A percentile compares a stretch with the other conserved stretches of the same genome.
Conservation (phyloP, 495 filamentous ascomycete species). For the Haplographium delicatum region DNA sequence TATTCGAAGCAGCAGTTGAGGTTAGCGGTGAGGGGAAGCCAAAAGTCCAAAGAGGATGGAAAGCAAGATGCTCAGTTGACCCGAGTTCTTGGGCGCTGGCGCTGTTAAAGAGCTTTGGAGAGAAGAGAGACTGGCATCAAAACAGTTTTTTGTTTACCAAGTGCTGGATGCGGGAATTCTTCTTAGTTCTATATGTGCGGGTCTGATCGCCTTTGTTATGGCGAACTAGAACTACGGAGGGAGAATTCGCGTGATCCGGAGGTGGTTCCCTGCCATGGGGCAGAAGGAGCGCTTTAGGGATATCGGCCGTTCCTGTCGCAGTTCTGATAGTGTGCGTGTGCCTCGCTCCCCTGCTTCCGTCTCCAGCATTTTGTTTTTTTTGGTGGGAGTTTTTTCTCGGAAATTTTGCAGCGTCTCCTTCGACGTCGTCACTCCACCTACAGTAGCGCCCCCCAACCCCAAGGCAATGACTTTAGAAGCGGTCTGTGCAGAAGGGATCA, state of each 20-base stretch:
- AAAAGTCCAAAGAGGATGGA: too few relatives aligned
- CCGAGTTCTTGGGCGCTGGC: too few relatives aligned
- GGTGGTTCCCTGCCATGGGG: not conserved
- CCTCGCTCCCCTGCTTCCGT: not conserved
- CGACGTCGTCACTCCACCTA: not conserved
- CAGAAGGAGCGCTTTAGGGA: not conserved
- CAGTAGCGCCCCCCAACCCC: not conserved
- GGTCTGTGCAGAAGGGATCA: slow-evolving; percentile 20
- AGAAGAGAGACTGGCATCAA: too few relatives aligned
- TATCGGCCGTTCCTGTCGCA: not conserved
- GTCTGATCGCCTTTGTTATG: slow-evolving; percentile 17
- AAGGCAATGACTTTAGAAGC: not conserved
- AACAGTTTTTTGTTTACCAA: too few relatives aligned
- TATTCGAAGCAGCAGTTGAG: too few relatives aligned
- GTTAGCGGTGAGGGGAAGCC: too few relatives aligned
- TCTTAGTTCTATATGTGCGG: not conserved
- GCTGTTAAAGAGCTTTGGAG: too few relatives aligned
- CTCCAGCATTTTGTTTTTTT: slow-evolving; percentile 1
- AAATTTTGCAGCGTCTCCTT: slow-evolving; percentile 7
- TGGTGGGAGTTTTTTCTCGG: slow-evolving; percentile 1
- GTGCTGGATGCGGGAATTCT: not conserved
- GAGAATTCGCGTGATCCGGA: not conserved
- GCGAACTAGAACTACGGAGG: too few relatives aligned
- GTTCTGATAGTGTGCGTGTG: not conserved
- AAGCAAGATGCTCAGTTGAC: too few relatives aligned